phyloP scores from a whole-genome alignment of 2,329 filamentous ascomycete species.

The Diaporthe sp. region DNA sequence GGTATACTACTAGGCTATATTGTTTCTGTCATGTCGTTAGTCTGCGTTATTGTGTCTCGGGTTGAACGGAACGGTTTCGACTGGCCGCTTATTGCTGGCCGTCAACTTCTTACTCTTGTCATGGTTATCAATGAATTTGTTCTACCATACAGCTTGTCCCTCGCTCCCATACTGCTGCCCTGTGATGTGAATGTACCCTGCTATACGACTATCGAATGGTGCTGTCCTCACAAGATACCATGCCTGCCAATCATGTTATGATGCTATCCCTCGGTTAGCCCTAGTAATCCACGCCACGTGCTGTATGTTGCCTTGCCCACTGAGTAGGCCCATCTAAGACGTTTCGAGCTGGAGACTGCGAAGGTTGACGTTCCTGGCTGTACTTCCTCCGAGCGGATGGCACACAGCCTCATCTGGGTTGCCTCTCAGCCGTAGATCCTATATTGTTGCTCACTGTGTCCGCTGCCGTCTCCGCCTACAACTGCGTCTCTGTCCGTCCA shows the following conservation, averaged over 20 bases:
- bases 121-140: conserved; percentile 9
- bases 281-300: too few relatives aligned
- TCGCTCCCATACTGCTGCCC: not conserved
- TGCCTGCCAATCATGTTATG: not conserved
- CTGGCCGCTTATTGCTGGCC: conserved; percentile 30
- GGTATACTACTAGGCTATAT: conserved; percentile 28
- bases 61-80: conserved; percentile 26
- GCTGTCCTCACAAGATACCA: not conserved
- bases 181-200: not conserved
- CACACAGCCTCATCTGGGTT: too few relatives aligned
- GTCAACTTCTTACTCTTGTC: conserved; percentile 13
- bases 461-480: too few relatives aligned
- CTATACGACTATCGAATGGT: not conserved
- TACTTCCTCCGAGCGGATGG: too few relatives aligned
- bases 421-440: too few relatives aligned
- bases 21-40: conserved; percentile 23
- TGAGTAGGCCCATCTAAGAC: too few relatives aligned
- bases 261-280: too few relatives aligned
- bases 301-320: too few relatives aligned
- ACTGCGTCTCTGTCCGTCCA: too few relatives aligned
- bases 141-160: not conserved
- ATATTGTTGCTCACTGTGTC: too few relatives aligned
- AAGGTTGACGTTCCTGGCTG: too few relatives aligned
- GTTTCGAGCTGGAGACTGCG: too few relatives aligned
- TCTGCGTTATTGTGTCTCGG: not conserved